These are phyloP conservation scores for Paramecium sonneborni DNA, from an alignment of 73 alveolate species.

Conservation along the genomic window DNA sequence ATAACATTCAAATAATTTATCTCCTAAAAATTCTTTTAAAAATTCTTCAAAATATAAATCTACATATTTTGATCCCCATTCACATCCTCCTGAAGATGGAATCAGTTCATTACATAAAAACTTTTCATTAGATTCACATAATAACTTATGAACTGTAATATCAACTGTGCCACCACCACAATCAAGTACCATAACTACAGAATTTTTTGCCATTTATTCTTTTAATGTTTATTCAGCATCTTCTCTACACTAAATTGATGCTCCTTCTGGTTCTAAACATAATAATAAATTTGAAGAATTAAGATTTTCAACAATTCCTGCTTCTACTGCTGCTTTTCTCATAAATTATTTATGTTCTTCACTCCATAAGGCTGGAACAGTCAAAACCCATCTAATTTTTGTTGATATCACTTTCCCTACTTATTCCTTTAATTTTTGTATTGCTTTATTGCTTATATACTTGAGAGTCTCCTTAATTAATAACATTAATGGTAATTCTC, in stretches of 20 bases:
- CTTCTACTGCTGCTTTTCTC: conserved; percentile 97
- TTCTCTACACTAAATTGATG: conserved; percentile 96
- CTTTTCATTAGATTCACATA: conserved; percentile 93
- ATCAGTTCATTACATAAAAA: conserved; percentile 95
- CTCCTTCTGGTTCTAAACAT: conserved; percentile 99
- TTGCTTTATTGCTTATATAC: conserved; percentile 92
- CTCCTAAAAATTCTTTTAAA: conserved; percentile 92
- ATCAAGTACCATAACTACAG: conserved; percentile 95
- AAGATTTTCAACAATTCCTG: conserved; percentile 90
- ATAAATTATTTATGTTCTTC: conserved; percentile 97
- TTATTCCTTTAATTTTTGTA: conserved; percentile 92
- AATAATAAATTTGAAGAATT: conserved; percentile 91
- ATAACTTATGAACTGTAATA: conserved; percentile 93
- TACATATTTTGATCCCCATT: conserved; percentile 98
- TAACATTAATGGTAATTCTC: conserved; percentile 95
- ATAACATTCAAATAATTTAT: conserved; percentile 82
- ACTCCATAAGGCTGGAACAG: conserved; percentile 99
- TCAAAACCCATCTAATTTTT: conserved; percentile 97
- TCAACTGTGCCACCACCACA: conserved; percentile 99
- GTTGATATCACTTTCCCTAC: conserved; percentile 94
- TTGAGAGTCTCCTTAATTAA: conserved; percentile 92
- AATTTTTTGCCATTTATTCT: conserved; percentile 86
- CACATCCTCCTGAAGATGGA: conserved; percentile 99
- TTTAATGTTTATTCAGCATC: conserved; percentile 91
- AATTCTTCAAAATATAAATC: conserved; percentile 95